These are phyloP conservation scores for Dryadomyces sulphureus DNA, from an alignment of 2,329 filamentous ascomycete genomes.

Conservation along the genomic window DNA sequence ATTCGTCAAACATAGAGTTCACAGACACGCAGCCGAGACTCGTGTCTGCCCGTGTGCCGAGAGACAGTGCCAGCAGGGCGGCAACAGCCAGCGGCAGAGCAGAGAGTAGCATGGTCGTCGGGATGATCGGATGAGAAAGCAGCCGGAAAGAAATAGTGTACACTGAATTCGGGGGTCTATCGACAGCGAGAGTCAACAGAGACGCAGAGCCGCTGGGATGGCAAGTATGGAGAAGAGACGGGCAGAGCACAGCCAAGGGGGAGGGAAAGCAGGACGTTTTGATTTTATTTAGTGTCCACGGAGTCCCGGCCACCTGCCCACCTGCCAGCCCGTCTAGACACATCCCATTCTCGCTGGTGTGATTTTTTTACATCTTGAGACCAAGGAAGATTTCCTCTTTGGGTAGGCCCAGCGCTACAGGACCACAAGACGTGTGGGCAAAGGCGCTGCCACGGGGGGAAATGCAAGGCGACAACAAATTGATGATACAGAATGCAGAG, in stretches of 20 bases:
- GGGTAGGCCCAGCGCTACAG: not conserved
- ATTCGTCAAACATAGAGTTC: slow-evolving; percentile 9
- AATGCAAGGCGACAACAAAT: not conserved
- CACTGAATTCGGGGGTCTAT: too few species aligned
- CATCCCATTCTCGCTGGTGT: not conserved
- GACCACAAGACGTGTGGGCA: too few species aligned
- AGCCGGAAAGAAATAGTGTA: too few species aligned
- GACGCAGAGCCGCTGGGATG: too few species aligned
- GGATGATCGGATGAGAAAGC: too few species aligned
- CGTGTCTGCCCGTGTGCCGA: slow-evolving; percentile 4
- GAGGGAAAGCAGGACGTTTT: not conserved
- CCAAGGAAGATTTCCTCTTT: not conserved
- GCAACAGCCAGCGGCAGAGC: slow-evolving; percentile 3
- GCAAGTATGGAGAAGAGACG: too few species aligned
- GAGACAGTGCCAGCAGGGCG: slow-evolving; percentile 3
- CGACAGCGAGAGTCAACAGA: too few species aligned
- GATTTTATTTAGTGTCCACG: not conserved
- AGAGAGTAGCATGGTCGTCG: too few species aligned
- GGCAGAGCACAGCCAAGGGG: too few species aligned
- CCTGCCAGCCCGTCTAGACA: not conserved
- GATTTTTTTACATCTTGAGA: not conserved
- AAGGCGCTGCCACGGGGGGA: not conserved
- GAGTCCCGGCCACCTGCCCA: not conserved
- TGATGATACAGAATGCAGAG: not conserved
- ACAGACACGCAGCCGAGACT: slow-evolving; percentile 10